These are phyloP conservation scores for Rostrohypoxylon terebratum DNA, from an alignment of 495 filamentous ascomycete genomes.

Conservation along the genomic window DNA sequence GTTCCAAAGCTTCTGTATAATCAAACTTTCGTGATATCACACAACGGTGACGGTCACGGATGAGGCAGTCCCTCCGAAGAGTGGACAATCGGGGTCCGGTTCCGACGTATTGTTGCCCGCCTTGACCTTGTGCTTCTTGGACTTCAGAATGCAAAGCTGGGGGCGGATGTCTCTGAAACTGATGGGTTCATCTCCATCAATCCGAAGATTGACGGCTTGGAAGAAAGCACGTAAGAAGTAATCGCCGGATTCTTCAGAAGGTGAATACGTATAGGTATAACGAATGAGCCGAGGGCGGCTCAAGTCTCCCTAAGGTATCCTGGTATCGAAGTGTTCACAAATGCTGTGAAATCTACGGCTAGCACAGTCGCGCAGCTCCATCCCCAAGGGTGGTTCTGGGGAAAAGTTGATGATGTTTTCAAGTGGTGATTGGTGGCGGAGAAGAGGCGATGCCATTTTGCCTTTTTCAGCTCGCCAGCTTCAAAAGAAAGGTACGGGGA, in stretches of 20 bases:
- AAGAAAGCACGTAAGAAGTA: background rate
- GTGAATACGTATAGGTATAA: background rate
- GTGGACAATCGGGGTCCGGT: background rate
- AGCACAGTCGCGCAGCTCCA: background rate
- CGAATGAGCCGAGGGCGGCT: background rate
- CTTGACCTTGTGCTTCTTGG: background rate
- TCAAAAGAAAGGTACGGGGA: too few species aligned
- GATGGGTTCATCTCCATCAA: background rate
- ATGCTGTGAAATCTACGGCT: background rate
- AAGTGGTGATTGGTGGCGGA: constrained; percentile 45
- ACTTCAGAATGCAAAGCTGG: background rate
- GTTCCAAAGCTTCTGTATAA: background rate
- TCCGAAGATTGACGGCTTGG: background rate
- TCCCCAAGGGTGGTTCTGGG: background rate
- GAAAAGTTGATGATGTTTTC: constrained; percentile 37
- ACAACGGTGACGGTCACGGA: background rate
- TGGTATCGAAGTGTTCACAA: background rate
- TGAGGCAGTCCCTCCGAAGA: background rate
- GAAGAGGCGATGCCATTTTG: constrained; percentile 30
- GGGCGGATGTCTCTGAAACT: background rate
- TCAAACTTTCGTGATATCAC: background rate
- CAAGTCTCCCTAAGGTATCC: background rate
- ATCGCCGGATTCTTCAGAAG: background rate
- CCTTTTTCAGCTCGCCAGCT: too few species aligned
- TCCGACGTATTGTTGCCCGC: background rate